Evolutionary conservation across 208 protist species (phyloP), one percentile per base, ranked within the genome.

Genomic region (Leishmania tarentolae): DNA sequence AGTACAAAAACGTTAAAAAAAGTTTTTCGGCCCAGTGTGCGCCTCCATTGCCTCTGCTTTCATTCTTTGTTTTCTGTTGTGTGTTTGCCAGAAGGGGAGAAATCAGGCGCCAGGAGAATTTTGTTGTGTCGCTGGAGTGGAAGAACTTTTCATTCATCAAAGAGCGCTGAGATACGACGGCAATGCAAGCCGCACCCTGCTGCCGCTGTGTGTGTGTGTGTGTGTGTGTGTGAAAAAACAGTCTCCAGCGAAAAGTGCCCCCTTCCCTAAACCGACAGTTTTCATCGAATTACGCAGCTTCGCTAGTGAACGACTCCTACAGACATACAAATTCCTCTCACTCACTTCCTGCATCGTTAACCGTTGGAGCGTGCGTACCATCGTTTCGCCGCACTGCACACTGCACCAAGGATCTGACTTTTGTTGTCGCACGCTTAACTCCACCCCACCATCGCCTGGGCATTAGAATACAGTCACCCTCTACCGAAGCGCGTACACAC

Each of bases 281-380:
- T 70, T 70, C 65, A 70, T 9, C 65, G 40, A 70, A 70, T 47
- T 21, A 70, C 46, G 65, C 31, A 70, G 37, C 31, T 13, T 70
- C 13, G 37, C 65, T 46, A 19, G 40, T 35, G 11, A 9, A 9
- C n/a, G 1, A 75, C 46, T 35, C 31, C n/a, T 40, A 56, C 70
- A 35, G 46, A 75, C n/a, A n/a, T 37, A 70, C 40, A 42, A 4
- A 70, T 46, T 46, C 37, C 24, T 47, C 65, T 47, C 37, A n/a
- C 37, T 1, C 37, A 70, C 4, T 37, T 15, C 65, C 19, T 70
- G 42, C 37, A 70, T 21, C 65, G 65, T 24, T 46, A 46, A 31
- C 15, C 65, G 37, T 19, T 37, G 37, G 15, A n/a, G 19, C 40
- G 42, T 46, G 17, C 65, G 19, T 46, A 8, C 8, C 17, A 40